These are phyloP conservation scores for Lasiosphaeria ovina DNA, from an alignment of 495 filamentous ascomycete species.

Conservation along the genomic window DNA sequence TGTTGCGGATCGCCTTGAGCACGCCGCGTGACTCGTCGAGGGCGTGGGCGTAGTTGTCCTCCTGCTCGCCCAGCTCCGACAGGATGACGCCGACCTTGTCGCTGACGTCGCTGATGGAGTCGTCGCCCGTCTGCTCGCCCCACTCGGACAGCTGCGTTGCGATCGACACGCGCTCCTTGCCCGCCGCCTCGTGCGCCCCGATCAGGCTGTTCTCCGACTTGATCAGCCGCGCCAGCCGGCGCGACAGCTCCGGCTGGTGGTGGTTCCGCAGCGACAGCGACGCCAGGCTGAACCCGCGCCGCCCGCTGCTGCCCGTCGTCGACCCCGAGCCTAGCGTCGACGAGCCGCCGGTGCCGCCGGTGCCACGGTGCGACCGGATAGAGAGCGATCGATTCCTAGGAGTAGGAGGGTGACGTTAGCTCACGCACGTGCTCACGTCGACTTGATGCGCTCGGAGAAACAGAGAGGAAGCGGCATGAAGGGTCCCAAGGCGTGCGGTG, in stretches of 20 bases:
- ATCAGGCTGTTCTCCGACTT: slow-evolving; percentile 88
- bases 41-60: slow-evolving; percentile 80
- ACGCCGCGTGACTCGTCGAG: slow-evolving; percentile 77
- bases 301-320: slow-evolving; percentile 44
- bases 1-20: slow-evolving; percentile 89
- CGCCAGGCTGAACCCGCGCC: slow-evolving; percentile 71
- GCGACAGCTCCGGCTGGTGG: slow-evolving; percentile 79
- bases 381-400: slow-evolving; percentile 60
- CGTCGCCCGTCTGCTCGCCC: slow-evolving; percentile 87
- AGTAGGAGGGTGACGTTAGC: not conserved
- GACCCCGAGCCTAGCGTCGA: slow-evolving; percentile 15
- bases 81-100: slow-evolving; percentile 94
- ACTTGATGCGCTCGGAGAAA: not conserved
- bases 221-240: slow-evolving; percentile 83
- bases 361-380: slow-evolving; percentile 31
- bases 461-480: not conserved
- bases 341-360: slow-evolving; percentile 34
- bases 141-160: slow-evolving; percentile 93
- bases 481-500: not conserved
- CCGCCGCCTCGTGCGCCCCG: slow-evolving; percentile 75
- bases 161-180: slow-evolving; percentile 74
- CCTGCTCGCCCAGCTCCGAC: slow-evolving; percentile 87
- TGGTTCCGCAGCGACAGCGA: slow-evolving; percentile 80
- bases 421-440: slow-evolving; percentile 7
- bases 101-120: slow-evolving; percentile 79